Evolutionary conservation across 106 monocot genomes (phyloP), one percentile per base, ranked within the genome.

Genomic region (Dendrobium nobile): DNA sequence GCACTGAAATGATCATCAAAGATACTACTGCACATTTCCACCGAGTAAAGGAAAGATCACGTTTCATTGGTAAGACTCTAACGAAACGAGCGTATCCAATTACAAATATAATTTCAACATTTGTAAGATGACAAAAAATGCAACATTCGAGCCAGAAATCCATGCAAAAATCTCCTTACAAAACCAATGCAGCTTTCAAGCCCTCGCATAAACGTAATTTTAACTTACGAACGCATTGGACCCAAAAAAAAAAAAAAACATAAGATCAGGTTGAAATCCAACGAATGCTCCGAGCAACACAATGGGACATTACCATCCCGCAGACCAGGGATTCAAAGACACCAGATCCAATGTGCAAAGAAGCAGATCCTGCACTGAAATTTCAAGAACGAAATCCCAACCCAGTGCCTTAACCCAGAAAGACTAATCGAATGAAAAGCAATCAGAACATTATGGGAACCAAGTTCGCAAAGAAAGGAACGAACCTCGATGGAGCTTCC

Each of bases 401-500:
- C 20, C 58, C 58, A 16, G 20, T 58, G 4, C 15, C 58, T 20
- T 0, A 45, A 45, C 16, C 19, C 58, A 17, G 20, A 20, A 11
- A 58, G 5, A 58, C 58, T 4, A 58, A 20, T 20, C 58, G 20
- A 58, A 58, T 4, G 58, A 20, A 58, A 16, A 4, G 15, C 58
- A 58, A 58, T 58, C 58, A 58, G 20, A 58, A 58, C 58, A 58
- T 7, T 5, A 58, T 45, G 10, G 67, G 18, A 67, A 28, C 67
- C 28, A 67, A 7, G 64, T 2, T 65, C 26, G 18, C 3, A 16
- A 73, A 18, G 67, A 37, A 78, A 41, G 26, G 80, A 51, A 17
- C 70, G 24, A 45, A 91, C 88, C 91, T 91, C 88, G 33, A 82
- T 84, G 26, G 88, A 88, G 79, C 84, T 76, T 8, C 88, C 86